These are phyloP conservation scores for Inosperma sp. DNA, from an alignment of 768 basidiomycete genomes.

Conservation along the genomic window DNA sequence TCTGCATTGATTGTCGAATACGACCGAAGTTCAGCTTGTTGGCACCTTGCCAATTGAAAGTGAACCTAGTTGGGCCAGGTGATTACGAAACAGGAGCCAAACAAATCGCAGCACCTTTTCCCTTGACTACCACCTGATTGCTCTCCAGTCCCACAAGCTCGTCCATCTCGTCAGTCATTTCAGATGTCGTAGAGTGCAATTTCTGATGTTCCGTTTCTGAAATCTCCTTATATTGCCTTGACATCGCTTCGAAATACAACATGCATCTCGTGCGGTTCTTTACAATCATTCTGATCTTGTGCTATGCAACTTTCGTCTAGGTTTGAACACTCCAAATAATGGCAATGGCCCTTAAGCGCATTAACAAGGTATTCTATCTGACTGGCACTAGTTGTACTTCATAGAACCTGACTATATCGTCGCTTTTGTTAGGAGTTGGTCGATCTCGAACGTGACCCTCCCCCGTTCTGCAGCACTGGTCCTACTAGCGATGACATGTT, in stretches of 20 bases:
- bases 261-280: background rate
- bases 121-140: conserved; percentile 45
- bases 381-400: background rate
- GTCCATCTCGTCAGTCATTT: conserved; percentile 33
- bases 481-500: conserved; percentile 98
- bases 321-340: conserved; percentile 26
- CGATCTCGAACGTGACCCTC: conserved; percentile 99
- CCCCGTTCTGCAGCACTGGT: conserved; percentile 98
- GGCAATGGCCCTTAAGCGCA: conserved; percentile 1
- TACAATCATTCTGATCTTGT: conserved; percentile 18
- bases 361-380: background rate
- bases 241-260: conserved; percentile 25
- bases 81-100: conserved; percentile 46
- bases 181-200: background rate
- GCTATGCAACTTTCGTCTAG: conserved; percentile 33
- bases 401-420: conserved; percentile 22
- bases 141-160: conserved; percentile 21
- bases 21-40: too few species aligned
- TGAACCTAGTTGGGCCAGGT: too few species aligned
- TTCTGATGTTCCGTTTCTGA: background rate
- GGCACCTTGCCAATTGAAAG: too few species aligned
- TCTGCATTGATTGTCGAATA: too few species aligned
- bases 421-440: conserved; percentile 75
- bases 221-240: conserved; percentile 26
- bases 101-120: conserved; percentile 42